Evolutionary conservation across 345 rosid species (phyloP), one percentile per base, ranked within the genome.

Genomic region (Populus pruinosa): DNA sequence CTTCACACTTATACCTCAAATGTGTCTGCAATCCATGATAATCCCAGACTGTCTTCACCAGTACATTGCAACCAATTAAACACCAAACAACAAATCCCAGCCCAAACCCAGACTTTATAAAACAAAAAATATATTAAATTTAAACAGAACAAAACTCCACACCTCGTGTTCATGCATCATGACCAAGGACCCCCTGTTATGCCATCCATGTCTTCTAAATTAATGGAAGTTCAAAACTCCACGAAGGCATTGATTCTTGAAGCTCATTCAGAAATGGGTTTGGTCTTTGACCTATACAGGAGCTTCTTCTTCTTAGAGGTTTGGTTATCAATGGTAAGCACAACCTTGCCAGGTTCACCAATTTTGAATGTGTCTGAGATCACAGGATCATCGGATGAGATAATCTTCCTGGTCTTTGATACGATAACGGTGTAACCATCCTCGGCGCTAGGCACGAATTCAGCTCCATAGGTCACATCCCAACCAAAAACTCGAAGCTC

Each of bases 381-480:
- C 20, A 84, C 72, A 11, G 88, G 75, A 36, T 80, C 87, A 5
- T 83, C 89, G 0, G 80, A 69, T 18, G 76, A 44, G 50, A 77
- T 76, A 5, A 88, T 13, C 81, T 82, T 88, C 53, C 82, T 80
- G 2, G 84, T 74, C 77, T 85, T 86, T 63, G 86, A 85, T 72
- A 88, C 85, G 5, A 88, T 80, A 53, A 88, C 81, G 0, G 89
- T 85, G 76, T 88, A 88, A 7, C 85, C 84, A 7, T 71, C 82
- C 67, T 86, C 89, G 0, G 76, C 76, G 16, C 66, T 33, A 0
- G 91, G 89, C 27, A 82, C 72, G 4, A 88, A 88, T 29, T 88
- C 91, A 36, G 87, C 91, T 50, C 82, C 86, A 44, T 88, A 88
- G 79, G 71, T 77, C 55, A 88, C 88, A 5, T 85, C 91, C 89